Evolutionary conservation across 441 rosid genomes (phyloP), one percentile per base, ranked within the genome.

Genomic region (Biscutella laevigata): DNA sequence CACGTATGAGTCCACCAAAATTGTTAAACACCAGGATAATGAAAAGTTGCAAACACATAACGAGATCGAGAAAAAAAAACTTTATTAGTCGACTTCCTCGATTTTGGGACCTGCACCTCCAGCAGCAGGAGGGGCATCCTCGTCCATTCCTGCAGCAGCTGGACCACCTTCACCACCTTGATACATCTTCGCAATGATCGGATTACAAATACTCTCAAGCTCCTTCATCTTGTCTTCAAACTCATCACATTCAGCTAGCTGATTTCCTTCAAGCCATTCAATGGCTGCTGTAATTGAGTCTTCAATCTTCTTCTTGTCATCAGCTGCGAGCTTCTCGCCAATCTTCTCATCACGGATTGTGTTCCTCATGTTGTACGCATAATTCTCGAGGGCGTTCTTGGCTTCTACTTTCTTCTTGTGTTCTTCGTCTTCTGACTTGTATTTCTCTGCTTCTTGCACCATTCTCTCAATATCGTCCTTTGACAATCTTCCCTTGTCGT

Each of bases 311-410:
- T 69, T 80, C 76, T 77, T 80, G 8, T 77, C 83, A 2, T 57
- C 72, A 9, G 73, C 45, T 0, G 57, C 49, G 4, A 80, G 76
- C 64, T 77, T 80, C 24, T 74, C 56, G 0, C 76, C 72, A 1
- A 80, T 80, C 72, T 80, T 80, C 74, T 77, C 86, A 2, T 75
- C 83, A 19, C 69, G 74, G 37, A 75, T 54, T 3, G 83, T 80
- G 76, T 80, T 80, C 26, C 83, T 69, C 86, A 77, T 77, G 74
- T 75, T 75, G 72, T 77, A 77, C 0, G 86, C n/a, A n/a, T 80
- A 80, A 36, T 80, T 77, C 69, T 80, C 86, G 13, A 80, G 61
- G 24, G 83, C 73, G 9, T 80, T 77, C 66, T 71, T 80, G 14
- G 86, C 69, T 15, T 80, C 79, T 0, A 70, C 77, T 61, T 77